phyloP scores from a whole-genome alignment of 1,139 yeast genomes.

The Debaryomyces sp. region DNA sequence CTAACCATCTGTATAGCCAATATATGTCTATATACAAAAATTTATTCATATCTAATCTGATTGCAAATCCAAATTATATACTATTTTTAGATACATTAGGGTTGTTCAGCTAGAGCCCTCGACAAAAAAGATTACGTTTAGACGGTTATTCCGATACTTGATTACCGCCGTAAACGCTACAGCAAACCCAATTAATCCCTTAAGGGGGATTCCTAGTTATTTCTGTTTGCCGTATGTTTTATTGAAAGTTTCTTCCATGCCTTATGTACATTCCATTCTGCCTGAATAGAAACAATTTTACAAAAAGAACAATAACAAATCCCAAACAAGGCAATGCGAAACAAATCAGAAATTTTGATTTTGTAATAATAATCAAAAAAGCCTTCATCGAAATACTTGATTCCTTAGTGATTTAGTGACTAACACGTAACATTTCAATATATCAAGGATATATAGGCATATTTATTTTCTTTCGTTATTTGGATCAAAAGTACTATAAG shows the following conservation, averaged over 20 bases:
- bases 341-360: not conserved
- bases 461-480: not conserved
- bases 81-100: not conserved
- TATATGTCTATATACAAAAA: not conserved
- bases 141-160: not conserved
- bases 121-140: too few species aligned
- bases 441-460: not conserved
- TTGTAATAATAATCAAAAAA: not conserved
- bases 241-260: not conserved
- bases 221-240: not conserved
- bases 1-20: not conserved
- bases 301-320: not conserved
- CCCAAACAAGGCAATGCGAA: conserved; percentile 1
- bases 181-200: not conserved
- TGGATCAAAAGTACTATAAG: not conserved
- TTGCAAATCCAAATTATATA: not conserved
- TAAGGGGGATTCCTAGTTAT: not conserved
- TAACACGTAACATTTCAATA: not conserved
- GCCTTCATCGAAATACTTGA: not conserved
- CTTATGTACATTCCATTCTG: not conserved
- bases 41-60: too few species aligned
- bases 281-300: not conserved
- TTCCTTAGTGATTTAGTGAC: not conserved
- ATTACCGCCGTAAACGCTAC: not conserved
- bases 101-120: not conserved